phyloP scores from a whole-genome alignment of 164 flowering plant genomes.

The Buxus sempervirens region DNA sequence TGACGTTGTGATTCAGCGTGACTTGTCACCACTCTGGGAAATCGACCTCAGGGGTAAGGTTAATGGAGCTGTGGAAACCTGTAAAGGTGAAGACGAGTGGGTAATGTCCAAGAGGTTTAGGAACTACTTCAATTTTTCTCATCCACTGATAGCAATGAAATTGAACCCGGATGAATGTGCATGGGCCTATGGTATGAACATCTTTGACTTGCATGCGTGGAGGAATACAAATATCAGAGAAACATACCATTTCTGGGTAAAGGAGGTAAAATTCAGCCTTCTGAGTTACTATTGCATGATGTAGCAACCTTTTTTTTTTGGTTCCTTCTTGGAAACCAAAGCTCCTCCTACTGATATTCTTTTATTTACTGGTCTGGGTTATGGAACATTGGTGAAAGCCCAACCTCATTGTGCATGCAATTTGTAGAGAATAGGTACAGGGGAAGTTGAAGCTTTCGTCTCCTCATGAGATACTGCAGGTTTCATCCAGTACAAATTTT shows the following conservation, averaged over 20 bases:
- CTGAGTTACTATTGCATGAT: neutral
- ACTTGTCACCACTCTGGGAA: constrained; percentile 61
- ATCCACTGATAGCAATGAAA: constrained; percentile 71
- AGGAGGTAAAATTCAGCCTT: constrained; percentile 53
- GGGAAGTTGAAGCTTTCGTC: neutral
- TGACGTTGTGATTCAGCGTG: constrained; percentile 63
- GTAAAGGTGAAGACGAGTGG: constrained; percentile 78
- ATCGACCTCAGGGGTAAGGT: constrained; percentile 72
- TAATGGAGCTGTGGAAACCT: constrained; percentile 87
- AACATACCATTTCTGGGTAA: constrained; percentile 88
- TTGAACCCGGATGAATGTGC: constrained; percentile 95
- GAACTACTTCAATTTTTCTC: constrained; percentile 93
- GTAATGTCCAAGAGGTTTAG: constrained; percentile 75
- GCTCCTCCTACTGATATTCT: too few relatives aligned
- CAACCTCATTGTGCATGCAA: constrained; percentile 17
- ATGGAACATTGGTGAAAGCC: neutral
- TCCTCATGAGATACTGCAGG: too few relatives aligned
- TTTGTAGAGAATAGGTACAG: too few relatives aligned
- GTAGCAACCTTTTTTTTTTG: too few relatives aligned
- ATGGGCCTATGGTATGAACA: constrained; percentile 99
- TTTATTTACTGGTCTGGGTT: too few relatives aligned
- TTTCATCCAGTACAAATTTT: neutral
- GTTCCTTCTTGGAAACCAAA: too few relatives aligned
- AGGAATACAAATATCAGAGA: constrained; percentile 83
- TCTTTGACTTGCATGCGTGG: constrained; percentile 92